Percentiles rank a stretch among this genome's conserved stretches.
Conservation (phyloP, 495 filamentous ascomycete genomes). For the Neurospora sp. region DNA sequence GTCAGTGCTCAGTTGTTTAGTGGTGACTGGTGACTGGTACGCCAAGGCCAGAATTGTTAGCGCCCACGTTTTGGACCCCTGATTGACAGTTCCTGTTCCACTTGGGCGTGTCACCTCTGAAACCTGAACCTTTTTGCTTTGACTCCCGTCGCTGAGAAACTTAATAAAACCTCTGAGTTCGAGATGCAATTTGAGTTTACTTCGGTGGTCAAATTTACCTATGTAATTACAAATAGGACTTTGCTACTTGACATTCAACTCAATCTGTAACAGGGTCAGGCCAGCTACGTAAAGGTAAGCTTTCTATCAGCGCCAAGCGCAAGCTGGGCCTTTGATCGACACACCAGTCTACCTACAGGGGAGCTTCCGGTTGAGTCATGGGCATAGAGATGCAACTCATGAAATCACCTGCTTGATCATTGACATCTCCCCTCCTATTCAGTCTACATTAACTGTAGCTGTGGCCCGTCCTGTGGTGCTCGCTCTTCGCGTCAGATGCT, state of each 20-base stretch:
- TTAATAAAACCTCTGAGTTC: background rate
- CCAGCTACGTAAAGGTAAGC: background rate
- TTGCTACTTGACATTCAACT: background rate
- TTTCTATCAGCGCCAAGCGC: background rate
- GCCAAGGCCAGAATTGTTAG: background rate
- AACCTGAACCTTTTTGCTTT: background rate
- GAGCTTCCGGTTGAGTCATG: background rate
- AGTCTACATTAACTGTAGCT: background rate
- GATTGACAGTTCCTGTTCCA: background rate
- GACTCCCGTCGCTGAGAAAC: background rate
- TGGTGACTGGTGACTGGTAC: background rate
- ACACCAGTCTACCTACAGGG: background rate
- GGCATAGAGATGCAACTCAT: background rate
- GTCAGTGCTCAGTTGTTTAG: background rate
- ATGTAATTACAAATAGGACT: background rate
- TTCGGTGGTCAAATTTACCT: background rate
- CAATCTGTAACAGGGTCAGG: background rate
- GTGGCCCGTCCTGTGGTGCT: background rate
- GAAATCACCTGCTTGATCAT: background rate
- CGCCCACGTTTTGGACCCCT: background rate
- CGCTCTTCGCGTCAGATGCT: background rate
- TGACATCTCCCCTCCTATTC: background rate
- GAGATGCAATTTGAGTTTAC: too few relatives aligned
- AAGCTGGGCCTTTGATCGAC: background rate
- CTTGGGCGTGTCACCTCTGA: background rate